Conservation (phyloP, 257 asterid species). For the Sherardia arvensis region DNA sequence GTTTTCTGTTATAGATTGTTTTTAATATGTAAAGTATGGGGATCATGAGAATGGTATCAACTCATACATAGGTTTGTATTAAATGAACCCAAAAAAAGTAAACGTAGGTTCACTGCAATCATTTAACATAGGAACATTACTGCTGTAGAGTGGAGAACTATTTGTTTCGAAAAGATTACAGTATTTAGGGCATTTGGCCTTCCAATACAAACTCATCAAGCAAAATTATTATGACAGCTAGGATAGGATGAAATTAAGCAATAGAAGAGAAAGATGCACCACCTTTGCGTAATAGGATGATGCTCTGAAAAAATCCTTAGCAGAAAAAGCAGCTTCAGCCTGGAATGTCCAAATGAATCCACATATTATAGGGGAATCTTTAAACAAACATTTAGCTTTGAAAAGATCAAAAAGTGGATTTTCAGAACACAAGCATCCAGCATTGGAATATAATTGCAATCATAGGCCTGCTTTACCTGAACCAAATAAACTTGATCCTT, state of each 20-base stretch:
- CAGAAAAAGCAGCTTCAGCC: conserved; percentile 91
- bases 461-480: conserved; percentile 41
- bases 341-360: conserved; percentile 24
- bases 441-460: not conserved
- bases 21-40: no score
- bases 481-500: conserved; percentile 94
- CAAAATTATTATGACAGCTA: not conserved
- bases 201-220: not conserved
- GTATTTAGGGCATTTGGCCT: not conserved
- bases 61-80: no score
- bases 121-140: not conserved
- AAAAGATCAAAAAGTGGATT: not conserved
- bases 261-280: not conserved
- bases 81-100: no score
- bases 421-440: not conserved
- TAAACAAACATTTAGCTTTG: not conserved
- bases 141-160: not conserved
- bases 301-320: conserved; percentile 88
- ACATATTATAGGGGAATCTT: not conserved
- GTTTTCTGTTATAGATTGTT: no score
- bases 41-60: no score
- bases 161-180: not conserved
- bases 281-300: conserved; percentile 96
- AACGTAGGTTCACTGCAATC: not conserved
- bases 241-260: not conserved